Base-by-base conservation (phyloP, 2,329 filamentous ascomycete species). In the Paraconiothyrium sp. region DNA sequence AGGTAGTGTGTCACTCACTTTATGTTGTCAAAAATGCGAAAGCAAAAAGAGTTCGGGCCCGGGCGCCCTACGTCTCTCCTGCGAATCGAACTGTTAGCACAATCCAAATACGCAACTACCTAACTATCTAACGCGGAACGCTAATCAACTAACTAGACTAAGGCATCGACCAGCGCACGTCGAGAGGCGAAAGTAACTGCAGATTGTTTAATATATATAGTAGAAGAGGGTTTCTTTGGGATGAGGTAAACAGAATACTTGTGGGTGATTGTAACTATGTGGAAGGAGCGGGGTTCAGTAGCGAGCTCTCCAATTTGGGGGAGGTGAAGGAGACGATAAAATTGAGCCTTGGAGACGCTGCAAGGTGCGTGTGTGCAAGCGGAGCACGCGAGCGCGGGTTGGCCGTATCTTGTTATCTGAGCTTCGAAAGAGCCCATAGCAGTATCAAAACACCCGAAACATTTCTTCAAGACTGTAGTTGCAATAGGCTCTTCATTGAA, bases 11-110 rank as follows among this genome's bases (percentile, higher is more conserved):
- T 8, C 16, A 41, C n/a, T 41, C 16, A 41, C 39, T 41, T 4
- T 14, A 11, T 22, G 8, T 34, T 13, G 5, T 24, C 24, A 27
- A 49, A 49, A n/a, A 20, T 5, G 39, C 13, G 20, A 34, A 3
- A 24, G 16, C 37, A 41, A 54, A 52, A 54, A 54, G 50, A 54
- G 50, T 41, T 54, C 50, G 35, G 37, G 22, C 22, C 35, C 35
- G 20, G 50, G 20, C 24, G 22, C 6, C 49, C 50, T 54, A 54
- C 50, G 35, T 54, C 50, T 54, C 50, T 52, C 32, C n/a, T 41
- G 50, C 22, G 50, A 30, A 16, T 54, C 35, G 50, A 54, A 54
- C 47, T 50, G 20, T 54, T 37, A 52, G 49, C 49, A 52, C 34
- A 39, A 14, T 20, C 11, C 11, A 32, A 27, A 13, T 2, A 4